Evolutionary conservation across 1,284 basidiomycete species (phyloP), one percentile per base, ranked within the genome.

Genomic region (Papiliotrema laurentii): DNA sequence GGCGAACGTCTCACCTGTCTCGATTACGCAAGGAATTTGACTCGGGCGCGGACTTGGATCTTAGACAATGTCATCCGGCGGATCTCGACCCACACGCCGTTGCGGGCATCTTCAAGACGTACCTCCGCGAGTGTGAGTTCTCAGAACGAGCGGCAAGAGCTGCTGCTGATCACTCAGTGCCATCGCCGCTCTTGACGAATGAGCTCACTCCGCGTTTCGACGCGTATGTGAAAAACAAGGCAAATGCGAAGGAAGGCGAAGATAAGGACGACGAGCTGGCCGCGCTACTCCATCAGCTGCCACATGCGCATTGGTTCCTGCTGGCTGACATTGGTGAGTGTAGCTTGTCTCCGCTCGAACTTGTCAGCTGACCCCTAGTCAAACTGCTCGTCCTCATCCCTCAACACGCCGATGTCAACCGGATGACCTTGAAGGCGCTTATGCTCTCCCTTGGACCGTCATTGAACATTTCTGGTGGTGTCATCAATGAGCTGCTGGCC

Each of bases 1-100:
- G 74, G 11, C 54, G 73, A 18, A 73, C 66, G 43, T 75, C 69
- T 39, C 89, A 93, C 73, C 78, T 90, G 27, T 73, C 80, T 10
- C 84, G 81, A 61, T 69, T 94, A 55, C 78, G 86, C 35, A 76
- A 78, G 22, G 88, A 91, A 68, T 94, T 93, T 68, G 90, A 93
- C 69, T 81, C 82, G 22, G 89, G 87, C 81, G 54, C 58, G 81
- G 60, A 11, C 64, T 56, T 47, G 21, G 28, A 34, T 49, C 55
- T 25, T 18, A 44, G 36, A 34, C 28, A 26, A 31, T 45, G 25
- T 33, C 25, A 22, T 21, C 41, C 22, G 22, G 33, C 31, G 33
- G 40, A 47, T 11, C 75, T 94, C 27, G 90, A 94, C 67, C 90
- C 90, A 31, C 89, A 94, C 65, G 87, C 90, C 1, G 90, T 97